A percentile compares a stretch with the other conserved stretches of the same genome.
phyloP scores from a whole-genome alignment of 1,284 basidiomycete species.

The Singerocomus inundabilis region DNA sequence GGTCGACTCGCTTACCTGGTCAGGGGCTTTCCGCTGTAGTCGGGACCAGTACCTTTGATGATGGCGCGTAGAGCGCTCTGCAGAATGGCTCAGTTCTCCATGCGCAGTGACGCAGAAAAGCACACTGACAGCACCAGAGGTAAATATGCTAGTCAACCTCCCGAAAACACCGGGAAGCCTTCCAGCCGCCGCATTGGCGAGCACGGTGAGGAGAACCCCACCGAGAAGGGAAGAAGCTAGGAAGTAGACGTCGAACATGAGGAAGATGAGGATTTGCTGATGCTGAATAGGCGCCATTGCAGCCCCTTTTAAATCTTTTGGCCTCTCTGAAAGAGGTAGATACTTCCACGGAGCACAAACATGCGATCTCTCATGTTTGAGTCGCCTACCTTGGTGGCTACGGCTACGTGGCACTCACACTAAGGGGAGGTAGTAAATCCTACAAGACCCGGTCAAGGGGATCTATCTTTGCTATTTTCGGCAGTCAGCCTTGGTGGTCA shows the following conservation, averaged over 20 bases:
- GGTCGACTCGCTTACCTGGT: constrained; percentile 10
- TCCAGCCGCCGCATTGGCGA: constrained; percentile 13
- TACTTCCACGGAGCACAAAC: neutral
- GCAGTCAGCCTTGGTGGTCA: no score
- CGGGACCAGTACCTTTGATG: neutral
- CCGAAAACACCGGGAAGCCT: constrained; percentile 10
- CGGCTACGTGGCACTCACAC: neutral
- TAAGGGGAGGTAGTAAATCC: no score
- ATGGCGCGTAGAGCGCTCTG: constrained; percentile 6
- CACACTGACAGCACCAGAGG: constrained; percentile 8
- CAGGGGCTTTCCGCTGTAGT: constrained; percentile 14
- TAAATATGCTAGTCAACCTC: constrained; percentile 4
- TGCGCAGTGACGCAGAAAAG: neutral
- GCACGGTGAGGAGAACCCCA: constrained; percentile 16
- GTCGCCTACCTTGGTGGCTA: neutral
- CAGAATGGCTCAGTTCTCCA: neutral
- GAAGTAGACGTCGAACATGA: constrained; percentile 16
- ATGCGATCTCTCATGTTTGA: neutral
- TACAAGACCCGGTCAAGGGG: no score
- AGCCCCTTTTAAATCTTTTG: constrained; percentile 8
- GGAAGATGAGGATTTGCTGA: neutral
- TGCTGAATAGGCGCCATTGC: neutral
- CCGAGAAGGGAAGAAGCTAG: constrained; percentile 15
- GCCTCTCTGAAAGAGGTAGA: neutral
- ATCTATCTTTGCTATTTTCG: no score